phyloP scores from a whole-genome alignment of 345 rosid species.

The Lepidium aucheri region DNA sequence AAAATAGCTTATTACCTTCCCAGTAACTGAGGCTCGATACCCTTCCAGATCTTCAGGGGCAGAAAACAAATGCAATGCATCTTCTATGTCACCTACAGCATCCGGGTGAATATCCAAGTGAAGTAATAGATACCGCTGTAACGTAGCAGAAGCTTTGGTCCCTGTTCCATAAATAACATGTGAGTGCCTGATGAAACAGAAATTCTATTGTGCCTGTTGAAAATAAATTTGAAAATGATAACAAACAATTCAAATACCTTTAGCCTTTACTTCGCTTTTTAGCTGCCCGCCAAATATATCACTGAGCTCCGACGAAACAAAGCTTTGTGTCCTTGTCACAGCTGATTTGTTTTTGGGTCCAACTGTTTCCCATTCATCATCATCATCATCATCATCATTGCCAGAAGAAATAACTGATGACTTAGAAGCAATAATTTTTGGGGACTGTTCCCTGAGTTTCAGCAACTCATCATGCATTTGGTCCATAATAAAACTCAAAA shows the following conservation, averaged over 20 bases:
- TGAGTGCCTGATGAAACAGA: not conserved
- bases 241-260: slow-evolving; percentile 33
- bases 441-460: slow-evolving; percentile 49
- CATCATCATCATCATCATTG: slow-evolving; percentile 76
- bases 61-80: slow-evolving; percentile 76
- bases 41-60: slow-evolving; percentile 84
- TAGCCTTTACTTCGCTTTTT: slow-evolving; percentile 73
- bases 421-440: slow-evolving; percentile 27
- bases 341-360: slow-evolving; percentile 91
- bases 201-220: not conserved
- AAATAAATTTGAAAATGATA: not conserved
- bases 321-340: slow-evolving; percentile 82
- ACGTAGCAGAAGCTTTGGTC: slow-evolving; percentile 68
- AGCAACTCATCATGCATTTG: slow-evolving; percentile 87
- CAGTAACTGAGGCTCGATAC: slow-evolving; percentile 64
- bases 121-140: slow-evolving; percentile 79
- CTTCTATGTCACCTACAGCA: slow-evolving; percentile 60
- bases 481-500: slow-evolving; percentile 83
- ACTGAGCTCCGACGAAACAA: slow-evolving; percentile 63
- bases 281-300: slow-evolving; percentile 85
- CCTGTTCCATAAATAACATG: slow-evolving; percentile 40
- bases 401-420: slow-evolving; percentile 49
- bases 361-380: slow-evolving; percentile 96
- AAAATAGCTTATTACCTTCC: slow-evolving; percentile 50
- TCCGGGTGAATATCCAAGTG: slow-evolving; percentile 86